Percentiles rank a stretch among this genome's conserved stretches.
phyloP scores from a whole-genome alignment of 2,329 filamentous ascomycete species.

The Gyromitra esculenta region DNA sequence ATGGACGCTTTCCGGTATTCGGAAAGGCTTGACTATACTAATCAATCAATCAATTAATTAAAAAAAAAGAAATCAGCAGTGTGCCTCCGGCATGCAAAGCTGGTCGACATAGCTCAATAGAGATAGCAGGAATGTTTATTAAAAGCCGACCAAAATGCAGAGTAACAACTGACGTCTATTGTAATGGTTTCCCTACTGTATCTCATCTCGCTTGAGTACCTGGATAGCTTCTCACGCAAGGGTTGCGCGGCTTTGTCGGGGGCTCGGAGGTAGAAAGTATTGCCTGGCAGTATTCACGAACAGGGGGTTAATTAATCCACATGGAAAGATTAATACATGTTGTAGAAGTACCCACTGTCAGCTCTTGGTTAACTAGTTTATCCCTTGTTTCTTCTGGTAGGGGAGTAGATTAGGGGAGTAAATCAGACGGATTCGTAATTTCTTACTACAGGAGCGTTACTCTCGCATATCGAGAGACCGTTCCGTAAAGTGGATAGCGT shows the following conservation, averaged over 20 bases:
- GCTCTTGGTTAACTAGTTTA: background rate
- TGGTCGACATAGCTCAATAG: background rate
- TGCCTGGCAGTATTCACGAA: background rate
- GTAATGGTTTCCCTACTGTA: background rate
- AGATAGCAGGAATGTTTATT: background rate
- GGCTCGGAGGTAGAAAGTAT: background rate
- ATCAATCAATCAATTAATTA: background rate
- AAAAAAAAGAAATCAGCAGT: background rate
- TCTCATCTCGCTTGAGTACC: background rate
- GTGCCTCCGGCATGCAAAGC: too few relatives aligned
- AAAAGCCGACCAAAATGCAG: background rate
- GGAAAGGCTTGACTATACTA: background rate
- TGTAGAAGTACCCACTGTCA: background rate
- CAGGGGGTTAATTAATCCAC: background rate
- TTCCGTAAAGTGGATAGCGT: background rate
- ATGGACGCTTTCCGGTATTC: background rate
- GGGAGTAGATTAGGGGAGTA: background rate
- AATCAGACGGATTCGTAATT: background rate
- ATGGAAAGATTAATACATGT: background rate
- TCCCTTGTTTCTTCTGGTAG: background rate
- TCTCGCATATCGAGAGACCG: background rate
- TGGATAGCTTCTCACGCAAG: background rate
- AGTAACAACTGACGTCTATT: background rate
- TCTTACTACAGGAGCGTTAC: background rate
- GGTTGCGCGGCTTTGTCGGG: background rate